phyloP scores from a whole-genome alignment of 2,329 filamentous ascomycete genomes.

The Didymella arachidicola region DNA sequence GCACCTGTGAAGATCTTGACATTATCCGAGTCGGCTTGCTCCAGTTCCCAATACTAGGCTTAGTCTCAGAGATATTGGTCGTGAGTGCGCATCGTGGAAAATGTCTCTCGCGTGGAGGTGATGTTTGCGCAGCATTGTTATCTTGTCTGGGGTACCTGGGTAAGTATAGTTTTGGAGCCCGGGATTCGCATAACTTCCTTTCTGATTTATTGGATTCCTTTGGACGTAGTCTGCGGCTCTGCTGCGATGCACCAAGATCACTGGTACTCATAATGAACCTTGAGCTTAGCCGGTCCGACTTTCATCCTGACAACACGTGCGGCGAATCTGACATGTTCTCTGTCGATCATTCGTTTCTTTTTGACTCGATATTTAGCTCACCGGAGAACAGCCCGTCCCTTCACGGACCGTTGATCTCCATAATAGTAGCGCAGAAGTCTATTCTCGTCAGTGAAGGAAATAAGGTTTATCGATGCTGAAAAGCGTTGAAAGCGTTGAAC shows the following conservation, averaged over 20 bases:
- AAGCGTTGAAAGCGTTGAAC: background rate
- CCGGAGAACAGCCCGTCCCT: background rate
- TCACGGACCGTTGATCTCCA: background rate
- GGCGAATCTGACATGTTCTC: background rate
- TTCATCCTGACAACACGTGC: background rate
- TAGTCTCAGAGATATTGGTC: background rate
- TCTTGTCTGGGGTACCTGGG: background rate
- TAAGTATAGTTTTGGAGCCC: background rate
- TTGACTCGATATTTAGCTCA: background rate
- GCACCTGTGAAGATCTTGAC: slow-evolving; percentile 1
- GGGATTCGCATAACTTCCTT: background rate
- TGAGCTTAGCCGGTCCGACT: background rate
- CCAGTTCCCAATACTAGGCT: background rate
- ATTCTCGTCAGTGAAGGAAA: background rate
- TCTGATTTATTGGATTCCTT: background rate
- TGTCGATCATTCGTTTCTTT: background rate
- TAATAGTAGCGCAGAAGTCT: background rate
- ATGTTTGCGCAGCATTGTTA: background rate
- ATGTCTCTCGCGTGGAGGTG: background rate
- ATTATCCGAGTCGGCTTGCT: background rate
- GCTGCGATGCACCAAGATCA: background rate
- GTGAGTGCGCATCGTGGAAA: background rate
- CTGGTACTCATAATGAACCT: background rate
- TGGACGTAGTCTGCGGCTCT: background rate
- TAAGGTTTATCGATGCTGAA: background rate